Conservation (phyloP, 148 eudicot genomes). For the Vaccinium darrowii region DNA sequence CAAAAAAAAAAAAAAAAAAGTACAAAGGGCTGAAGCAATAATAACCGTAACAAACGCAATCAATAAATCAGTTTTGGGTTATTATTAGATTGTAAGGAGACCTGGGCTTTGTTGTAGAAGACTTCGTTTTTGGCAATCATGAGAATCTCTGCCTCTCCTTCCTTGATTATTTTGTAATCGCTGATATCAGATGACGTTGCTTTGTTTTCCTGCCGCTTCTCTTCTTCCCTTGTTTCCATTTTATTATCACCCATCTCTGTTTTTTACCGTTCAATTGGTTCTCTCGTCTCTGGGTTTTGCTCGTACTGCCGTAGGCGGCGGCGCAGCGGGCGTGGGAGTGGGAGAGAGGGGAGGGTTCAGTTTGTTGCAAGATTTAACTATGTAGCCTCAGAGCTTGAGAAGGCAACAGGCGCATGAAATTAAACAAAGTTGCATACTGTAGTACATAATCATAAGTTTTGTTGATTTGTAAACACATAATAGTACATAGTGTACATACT, state of each 20-base stretch:
- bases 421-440: neutral
- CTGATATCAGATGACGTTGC: conserved; percentile 43
- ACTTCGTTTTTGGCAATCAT: conserved; percentile 85
- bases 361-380: neutral
- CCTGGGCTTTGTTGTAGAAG: conserved; percentile 95
- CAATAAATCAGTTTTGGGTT: neutral
- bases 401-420: neutral
- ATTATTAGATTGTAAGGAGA: conserved; percentile 11
- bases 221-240: conserved; percentile 35
- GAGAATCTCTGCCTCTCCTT: conserved; percentile 98
- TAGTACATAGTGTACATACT: neutral
- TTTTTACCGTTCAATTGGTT: neutral
- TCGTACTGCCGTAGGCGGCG: conserved; percentile 7
- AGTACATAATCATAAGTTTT: neutral
- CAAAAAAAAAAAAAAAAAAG: neutral
- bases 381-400: conserved; percentile 4
- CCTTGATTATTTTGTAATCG: conserved; percentile 69
- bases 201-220: conserved; percentile 26
- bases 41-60: neutral
- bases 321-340: conserved; percentile 4
- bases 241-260: conserved; percentile 51
- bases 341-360: neutral
- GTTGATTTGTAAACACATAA: neutral
- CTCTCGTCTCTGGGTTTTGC: neutral
- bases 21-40: neutral